Conservation (phyloP, 2,329 filamentous ascomycete genomes). For the Ophiocordyceps sinensis region DNA sequence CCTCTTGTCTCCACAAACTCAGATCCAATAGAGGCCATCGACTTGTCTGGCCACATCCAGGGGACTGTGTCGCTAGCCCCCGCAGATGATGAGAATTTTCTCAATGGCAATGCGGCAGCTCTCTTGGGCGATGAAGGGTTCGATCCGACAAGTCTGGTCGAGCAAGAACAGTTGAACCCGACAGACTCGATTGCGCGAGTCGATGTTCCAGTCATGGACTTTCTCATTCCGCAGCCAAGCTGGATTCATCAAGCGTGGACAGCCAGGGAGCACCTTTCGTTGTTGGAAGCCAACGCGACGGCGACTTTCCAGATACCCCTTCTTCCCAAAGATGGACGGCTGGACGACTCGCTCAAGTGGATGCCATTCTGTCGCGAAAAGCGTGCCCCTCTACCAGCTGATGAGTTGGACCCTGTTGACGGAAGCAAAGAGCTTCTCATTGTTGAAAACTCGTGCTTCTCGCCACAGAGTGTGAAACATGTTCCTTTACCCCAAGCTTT, state of each 20-base stretch:
- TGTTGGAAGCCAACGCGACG: conserved; percentile 7
- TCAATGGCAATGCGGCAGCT: conserved; percentile 11
- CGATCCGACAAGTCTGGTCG: conserved; percentile 4
- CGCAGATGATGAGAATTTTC: conserved; percentile 2
- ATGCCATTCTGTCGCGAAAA: conserved; percentile 6
- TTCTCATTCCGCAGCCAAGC: conserved; percentile 8
- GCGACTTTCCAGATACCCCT: conserved; percentile 2
- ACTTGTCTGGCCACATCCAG: neutral
- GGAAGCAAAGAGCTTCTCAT: conserved; percentile 5
- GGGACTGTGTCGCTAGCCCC: neutral
- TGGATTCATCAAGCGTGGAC: conserved; percentile 9
- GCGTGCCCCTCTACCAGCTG: conserved; percentile 1
- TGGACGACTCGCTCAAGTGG: conserved; percentile 12
- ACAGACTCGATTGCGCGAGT: conserved; percentile 12
- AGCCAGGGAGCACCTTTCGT: conserved; percentile 11
- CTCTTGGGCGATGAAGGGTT: conserved; percentile 7
- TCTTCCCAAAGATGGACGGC: neutral
- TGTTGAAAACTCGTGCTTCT: neutral
- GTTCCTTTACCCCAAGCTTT: neutral
- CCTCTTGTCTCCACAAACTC: conserved; percentile 10
- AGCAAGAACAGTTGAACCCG: conserved; percentile 15
- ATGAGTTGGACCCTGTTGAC: conserved; percentile 5
- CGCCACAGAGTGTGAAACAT: conserved; percentile 8
- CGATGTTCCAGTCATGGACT: conserved; percentile 13
- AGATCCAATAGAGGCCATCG: neutral